Percentiles rank a stretch among this genome's conserved stretches.
phyloP scores from a whole-genome alignment of 1,139 yeast genomes.

The Spathaspora jeffriesii region DNA sequence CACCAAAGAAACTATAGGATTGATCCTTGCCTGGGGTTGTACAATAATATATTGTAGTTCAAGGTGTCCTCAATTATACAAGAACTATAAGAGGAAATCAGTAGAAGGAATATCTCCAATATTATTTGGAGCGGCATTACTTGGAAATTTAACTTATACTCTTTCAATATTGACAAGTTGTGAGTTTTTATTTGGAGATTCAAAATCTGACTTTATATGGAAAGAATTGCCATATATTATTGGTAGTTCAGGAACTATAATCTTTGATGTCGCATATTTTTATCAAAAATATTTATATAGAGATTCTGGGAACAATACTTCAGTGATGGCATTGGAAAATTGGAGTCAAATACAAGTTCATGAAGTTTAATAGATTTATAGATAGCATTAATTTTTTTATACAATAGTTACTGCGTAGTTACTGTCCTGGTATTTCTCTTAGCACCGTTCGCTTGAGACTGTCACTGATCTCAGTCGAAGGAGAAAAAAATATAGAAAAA shows the following conservation, averaged over 20 bases:
- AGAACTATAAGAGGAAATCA: conserved; percentile 73
- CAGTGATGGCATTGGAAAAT: conserved; percentile 26
- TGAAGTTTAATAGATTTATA: conserved; percentile 4
- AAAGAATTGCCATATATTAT: conserved; percentile 81
- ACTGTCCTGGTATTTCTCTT: no score
- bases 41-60: conserved; percentile 76
- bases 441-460: no score
- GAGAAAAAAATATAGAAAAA: background rate
- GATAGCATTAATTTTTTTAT: background rate
- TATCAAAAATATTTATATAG: conserved; percentile 55
- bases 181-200: conserved; percentile 29
- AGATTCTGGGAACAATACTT: conserved; percentile 24
- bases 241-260: conserved; percentile 85
- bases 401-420: no score
- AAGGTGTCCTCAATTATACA: conserved; percentile 81
- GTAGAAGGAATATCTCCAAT: conserved; percentile 85
- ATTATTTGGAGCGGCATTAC: conserved; percentile 73
- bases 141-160: conserved; percentile 83
- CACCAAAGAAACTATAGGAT: conserved; percentile 38
- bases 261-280: conserved; percentile 76
- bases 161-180: conserved; percentile 65
- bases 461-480: no score
- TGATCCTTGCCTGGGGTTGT: conserved; percentile 77
- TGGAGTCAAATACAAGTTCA: conserved; percentile 19
- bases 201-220: conserved; percentile 49